phyloP scores from a whole-genome alignment of 345 rosid species.

The Arabidopsis suecica region DNA sequence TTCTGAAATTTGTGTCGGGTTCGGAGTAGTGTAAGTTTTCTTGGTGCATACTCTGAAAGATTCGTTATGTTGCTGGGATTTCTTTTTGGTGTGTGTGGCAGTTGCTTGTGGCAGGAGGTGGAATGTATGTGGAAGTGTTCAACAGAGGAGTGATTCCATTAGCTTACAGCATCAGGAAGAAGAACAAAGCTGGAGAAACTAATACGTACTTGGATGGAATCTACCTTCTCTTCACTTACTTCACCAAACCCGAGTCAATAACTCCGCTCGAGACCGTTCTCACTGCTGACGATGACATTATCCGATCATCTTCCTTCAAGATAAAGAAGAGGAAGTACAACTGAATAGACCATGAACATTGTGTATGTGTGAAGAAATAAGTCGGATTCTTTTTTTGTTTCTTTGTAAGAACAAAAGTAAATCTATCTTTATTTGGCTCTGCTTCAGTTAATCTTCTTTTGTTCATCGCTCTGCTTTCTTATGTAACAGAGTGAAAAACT shows the following conservation, averaged over 20 bases:
- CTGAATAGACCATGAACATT: conserved; percentile 25
- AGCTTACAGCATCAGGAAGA: conserved; percentile 86
- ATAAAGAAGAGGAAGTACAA: conserved; percentile 70
- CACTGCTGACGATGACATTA: conserved; percentile 71
- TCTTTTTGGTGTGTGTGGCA: conserved; percentile 31
- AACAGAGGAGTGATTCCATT: conserved; percentile 95
- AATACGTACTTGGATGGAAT: conserved; percentile 89
- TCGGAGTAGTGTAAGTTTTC: too few species aligned
- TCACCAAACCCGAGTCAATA: conserved; percentile 85
- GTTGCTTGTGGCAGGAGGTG: conserved; percentile 98
- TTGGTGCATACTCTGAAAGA: not conserved
- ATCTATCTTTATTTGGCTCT: conserved; percentile 29
- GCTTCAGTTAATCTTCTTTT: conserved; percentile 4
- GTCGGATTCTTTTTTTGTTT: conserved; percentile 22
- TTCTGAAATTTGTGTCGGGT: not conserved
- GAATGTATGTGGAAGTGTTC: conserved; percentile 94
- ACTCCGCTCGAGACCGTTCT: conserved; percentile 56
- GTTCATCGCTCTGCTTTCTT: conserved; percentile 16
- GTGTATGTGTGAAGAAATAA: not conserved
- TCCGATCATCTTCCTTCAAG: conserved; percentile 77
- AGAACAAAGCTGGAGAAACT: conserved; percentile 82
- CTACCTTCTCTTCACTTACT: conserved; percentile 88
- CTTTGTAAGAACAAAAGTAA: conserved; percentile 23
- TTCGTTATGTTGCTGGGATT: not conserved
- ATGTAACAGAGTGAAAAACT: conserved; percentile 19